phyloP scores from a whole-genome alignment of 1,284 basidiomycete species.

The Irpex sp. region DNA sequence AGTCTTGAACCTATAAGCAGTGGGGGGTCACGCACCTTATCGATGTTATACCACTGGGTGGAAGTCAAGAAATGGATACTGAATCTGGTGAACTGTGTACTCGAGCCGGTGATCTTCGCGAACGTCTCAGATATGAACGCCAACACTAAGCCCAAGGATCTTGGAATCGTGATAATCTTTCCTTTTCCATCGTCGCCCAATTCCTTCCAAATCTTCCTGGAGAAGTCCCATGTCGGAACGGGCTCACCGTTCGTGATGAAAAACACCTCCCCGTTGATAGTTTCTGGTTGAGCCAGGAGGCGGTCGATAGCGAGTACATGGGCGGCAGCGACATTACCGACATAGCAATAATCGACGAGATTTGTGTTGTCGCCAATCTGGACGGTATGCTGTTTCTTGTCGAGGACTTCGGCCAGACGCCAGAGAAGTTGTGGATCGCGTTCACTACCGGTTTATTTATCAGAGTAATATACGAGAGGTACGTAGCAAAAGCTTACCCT shows the following conservation, averaged over 20 bases:
- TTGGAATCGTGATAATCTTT: constrained; percentile 1
- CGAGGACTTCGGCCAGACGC: constrained; percentile 77
- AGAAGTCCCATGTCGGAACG: constrained; percentile 93
- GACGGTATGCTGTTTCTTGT: constrained; percentile 80
- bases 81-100: constrained; percentile 5
- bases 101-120: neutral
- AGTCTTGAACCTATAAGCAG: neutral
- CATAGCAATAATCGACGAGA: constrained; percentile 95
- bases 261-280: constrained; percentile 88
- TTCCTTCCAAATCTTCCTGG: constrained; percentile 69
- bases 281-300: constrained; percentile 40
- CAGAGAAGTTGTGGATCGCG: constrained; percentile 86
- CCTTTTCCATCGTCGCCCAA: constrained; percentile 1
- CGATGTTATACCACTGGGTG: constrained; percentile 6
- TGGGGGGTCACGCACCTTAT: neutral
- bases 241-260: constrained; percentile 97
- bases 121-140: neutral
- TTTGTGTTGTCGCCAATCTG: constrained; percentile 94
- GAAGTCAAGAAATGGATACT: constrained; percentile 1
- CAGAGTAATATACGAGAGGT: neutral
- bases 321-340: constrained; percentile 91
- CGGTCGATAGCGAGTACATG: constrained; percentile 89
- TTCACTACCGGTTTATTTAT: constrained; percentile 43
- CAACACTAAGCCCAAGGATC: neutral
- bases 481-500: constrained; percentile 44